These are phyloP conservation scores for Penicillium daleae DNA, from an alignment of 495 filamentous ascomycete species.

Conservation along the genomic window DNA sequence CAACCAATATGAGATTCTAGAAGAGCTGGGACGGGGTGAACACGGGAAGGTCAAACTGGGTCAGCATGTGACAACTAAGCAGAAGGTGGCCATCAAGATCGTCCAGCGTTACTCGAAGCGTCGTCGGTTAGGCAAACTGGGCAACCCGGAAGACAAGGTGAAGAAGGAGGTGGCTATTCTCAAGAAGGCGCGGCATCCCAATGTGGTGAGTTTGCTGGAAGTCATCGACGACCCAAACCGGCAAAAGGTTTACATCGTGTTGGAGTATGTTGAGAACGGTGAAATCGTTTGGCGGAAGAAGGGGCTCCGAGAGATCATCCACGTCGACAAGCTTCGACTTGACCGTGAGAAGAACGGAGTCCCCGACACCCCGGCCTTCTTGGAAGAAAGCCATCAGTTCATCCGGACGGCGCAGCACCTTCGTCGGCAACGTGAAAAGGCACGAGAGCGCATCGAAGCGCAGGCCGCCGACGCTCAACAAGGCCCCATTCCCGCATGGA, in stretches of 20 bases:
- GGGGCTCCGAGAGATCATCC: conserved; percentile 75
- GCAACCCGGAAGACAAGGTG: conserved; percentile 85
- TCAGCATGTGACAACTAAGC: conserved; percentile 72
- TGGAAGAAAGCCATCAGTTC: conserved; percentile 66
- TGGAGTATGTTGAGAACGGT: conserved; percentile 91
- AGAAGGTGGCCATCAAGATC: conserved; percentile 96
- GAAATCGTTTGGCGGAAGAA: conserved; percentile 93
- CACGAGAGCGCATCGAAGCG: conserved; percentile 54
- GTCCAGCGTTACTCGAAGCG: conserved; percentile 94
- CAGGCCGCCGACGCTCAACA: conserved; percentile 51
- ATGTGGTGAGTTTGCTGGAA: conserved; percentile 92
- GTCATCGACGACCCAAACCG: conserved; percentile 95
- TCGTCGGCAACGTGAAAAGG: conserved; percentile 59
- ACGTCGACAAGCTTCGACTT: conserved; percentile 77
- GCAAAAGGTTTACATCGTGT: conserved; percentile 97
- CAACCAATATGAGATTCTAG: conserved; percentile 95
- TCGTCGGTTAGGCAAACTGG: conserved; percentile 78
- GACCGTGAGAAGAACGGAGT: conserved; percentile 70
- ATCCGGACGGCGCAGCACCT: conserved; percentile 59
- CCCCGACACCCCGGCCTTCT: conserved; percentile 50
- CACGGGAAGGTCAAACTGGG: conserved; percentile 98
- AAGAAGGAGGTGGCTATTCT: conserved; percentile 97
- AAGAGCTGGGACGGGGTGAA: conserved; percentile 92
- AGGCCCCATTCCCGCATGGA: conserved; percentile 64
- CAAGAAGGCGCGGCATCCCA: conserved; percentile 95